Evolutionary conservation across 805 yeast genomes (phyloP), one percentile per base, ranked within the genome.

Genomic region (Jamesozyma gamospora): DNA sequence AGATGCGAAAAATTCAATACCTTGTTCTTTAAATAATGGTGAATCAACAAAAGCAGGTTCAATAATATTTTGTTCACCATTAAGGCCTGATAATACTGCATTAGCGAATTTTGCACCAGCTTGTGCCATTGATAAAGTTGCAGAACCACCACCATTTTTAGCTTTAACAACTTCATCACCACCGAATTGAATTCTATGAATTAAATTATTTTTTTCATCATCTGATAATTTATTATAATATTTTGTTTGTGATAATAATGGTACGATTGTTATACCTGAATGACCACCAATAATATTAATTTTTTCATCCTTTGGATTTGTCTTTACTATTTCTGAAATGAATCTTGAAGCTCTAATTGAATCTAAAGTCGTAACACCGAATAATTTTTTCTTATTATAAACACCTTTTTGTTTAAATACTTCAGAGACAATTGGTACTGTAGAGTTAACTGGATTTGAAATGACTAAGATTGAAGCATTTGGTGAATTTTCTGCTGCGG

Each of bases 111-210:
- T 74, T 43, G 82, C 79, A 65, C 92, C 95, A 41, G 95, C 94
- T 63, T 77, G 83, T 42, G 94, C 94, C 95, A 85, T 85, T 46
- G 95, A 85, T 54, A 85, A 72, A 45, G 95, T 85, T 52, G 94
- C 94, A 25, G 94, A 83, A 53, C 95, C 95, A 52, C 87, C 84
- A 65, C 95, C 95, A 58, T 83, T 77, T 74, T 85, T 85, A 55
- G 95, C 95, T 69, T 83, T 73, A 54, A 85, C 95, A 51, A 85
- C 94, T 73, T 85, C 95, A 61, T 85, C 95, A 70, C 95, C 95
- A 67, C 95, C 95, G 58, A 82, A 87, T 71, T 87, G 96, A 63
- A 87, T 84, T 66, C 95, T 80, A 74, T 85, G 74, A 62, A 84
- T 72, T 55, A 87, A 72, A 24, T 70, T 67, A 67, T 66, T 70